Base-by-base conservation (phyloP, 176 grass and related monocot genomes). In the Coix lacrymajobi region DNA sequence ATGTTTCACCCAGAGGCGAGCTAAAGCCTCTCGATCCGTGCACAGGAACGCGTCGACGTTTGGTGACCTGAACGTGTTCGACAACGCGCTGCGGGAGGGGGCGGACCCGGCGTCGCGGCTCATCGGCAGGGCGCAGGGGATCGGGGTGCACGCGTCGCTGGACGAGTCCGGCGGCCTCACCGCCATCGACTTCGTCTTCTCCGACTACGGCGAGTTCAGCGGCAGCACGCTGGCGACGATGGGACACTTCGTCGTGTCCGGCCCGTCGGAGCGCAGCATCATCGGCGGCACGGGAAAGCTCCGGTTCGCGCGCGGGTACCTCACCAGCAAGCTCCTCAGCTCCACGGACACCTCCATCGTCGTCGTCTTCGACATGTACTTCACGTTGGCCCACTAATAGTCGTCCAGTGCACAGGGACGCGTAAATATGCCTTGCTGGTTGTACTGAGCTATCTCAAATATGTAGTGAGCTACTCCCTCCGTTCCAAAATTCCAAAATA, bases 271-370 rank as follows among this genome's bases (percentile, higher is more conserved):
- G 45, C 85, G 82, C 73, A 85, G 48, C 88, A 88, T 90, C 74
- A 40, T 93, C 10, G 91, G 91, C 22, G 85, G 91, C 85, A 90
- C 88, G 19, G 91, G 91, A 16, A 79, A 79, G 66, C 77, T 93
- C 67, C 85, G 88, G 40, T 93, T 90, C 78, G 91, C 88, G 24
- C 75, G 91, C 11, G 91, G 91, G 36, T 93, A 93, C 85, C 48
- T 90, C 45, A 74, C 11, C 82, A 88, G 88, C 85, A 79, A 40
- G 24, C 85, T 93, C 0, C 31, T 90, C 20, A 78, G 70, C 16
- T 90, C 71, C 65, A 88, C 45, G 15, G 66, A 37, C 71, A 72
- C 73, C 29, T 26, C 88, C 54, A 57, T 90, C 76, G 85, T 90
- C 65, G 91, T 90, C 73, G 88, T 84, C n/a, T 90, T 93, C 77